Evolutionary conservation across 129 eudicot species (phyloP).

Genomic region (Lactuca sativa): DNA sequence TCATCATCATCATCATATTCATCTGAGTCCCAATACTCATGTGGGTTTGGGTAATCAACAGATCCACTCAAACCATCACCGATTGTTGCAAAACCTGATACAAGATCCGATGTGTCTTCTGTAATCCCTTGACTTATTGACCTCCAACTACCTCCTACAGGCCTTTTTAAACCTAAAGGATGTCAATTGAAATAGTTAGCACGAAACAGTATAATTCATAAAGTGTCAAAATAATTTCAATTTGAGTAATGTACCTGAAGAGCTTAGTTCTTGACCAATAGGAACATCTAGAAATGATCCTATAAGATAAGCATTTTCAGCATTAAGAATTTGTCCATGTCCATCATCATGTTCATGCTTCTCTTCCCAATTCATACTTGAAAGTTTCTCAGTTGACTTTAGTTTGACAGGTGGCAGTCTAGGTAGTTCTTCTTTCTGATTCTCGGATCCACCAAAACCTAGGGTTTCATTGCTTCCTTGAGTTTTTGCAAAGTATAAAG

Average conservation of each 20-base stretch:
- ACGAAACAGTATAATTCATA: not conserved
- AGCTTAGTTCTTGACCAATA: constrained; percentile 73
- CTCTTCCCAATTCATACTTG: constrained; percentile 72
- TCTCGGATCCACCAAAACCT: constrained; percentile 48
- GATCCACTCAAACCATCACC: constrained; percentile 93
- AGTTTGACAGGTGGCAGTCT: constrained; percentile 85
- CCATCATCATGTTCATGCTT: constrained; percentile 86
- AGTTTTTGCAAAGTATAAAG: constrained; percentile 59
- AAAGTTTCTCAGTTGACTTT: constrained; percentile 72
- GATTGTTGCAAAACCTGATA: constrained; percentile 91
- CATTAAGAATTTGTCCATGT: constrained; percentile 45
- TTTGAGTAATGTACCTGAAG: constrained; percentile 56
- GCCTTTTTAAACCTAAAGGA: constrained; percentile 55
- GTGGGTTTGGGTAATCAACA: constrained; percentile 79
- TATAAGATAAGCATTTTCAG: constrained; percentile 66
- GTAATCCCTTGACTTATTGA: constrained; percentile 89
- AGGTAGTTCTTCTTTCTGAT: constrained; percentile 80
- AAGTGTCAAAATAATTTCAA: not conserved
- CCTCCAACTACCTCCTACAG: constrained; percentile 76
- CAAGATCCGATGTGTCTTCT: constrained; percentile 83
- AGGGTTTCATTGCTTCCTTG: constrained; percentile 48
- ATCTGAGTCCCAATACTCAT: constrained; percentile 97
- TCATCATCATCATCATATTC: constrained; percentile 95
- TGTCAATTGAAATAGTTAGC: constrained; percentile 5
- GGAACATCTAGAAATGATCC: constrained; percentile 94